Evolutionary conservation across 495 filamentous ascomycete species (phyloP).

Genomic region (Hypoxylon lenormandii): DNA sequence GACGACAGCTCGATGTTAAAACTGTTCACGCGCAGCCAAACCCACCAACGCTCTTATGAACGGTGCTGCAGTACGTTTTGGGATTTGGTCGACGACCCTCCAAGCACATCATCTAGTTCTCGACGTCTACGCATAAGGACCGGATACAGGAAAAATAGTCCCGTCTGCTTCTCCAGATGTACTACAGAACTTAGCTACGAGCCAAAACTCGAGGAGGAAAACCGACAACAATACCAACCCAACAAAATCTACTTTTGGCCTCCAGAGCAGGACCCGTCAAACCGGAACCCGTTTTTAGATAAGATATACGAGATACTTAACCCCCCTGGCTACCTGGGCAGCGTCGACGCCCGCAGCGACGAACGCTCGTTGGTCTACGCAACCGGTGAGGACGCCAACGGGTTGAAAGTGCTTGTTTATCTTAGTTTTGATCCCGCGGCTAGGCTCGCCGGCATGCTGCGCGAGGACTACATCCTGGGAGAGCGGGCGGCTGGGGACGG

Average conservation of each 20-base stretch:
- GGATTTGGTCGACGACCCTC: conserved; percentile 72
- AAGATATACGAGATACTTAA: conserved; percentile 69
- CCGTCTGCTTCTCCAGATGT: conserved; percentile 17
- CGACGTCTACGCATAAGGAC: conserved; percentile 66
- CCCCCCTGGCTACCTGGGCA: conserved; percentile 61
- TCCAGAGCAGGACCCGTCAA: conserved; percentile 57
- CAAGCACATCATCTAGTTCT: conserved; percentile 49
- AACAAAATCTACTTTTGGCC: conserved; percentile 71
- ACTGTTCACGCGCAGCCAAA: conserved; percentile 68
- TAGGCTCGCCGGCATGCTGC: conserved; percentile 55
- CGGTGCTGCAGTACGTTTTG: conserved; percentile 69
- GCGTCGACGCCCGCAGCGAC: conserved; percentile 67
- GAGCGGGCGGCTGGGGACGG: conserved; percentile 6
- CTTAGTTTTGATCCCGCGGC: conserved; percentile 72
- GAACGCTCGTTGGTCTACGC: conserved; percentile 73
- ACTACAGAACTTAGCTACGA: conserved; percentile 53
- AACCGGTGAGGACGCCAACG: conserved; percentile 54
- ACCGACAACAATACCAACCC: conserved; percentile 58
- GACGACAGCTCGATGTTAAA: conserved; percentile 56
- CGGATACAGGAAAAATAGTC: conserved; percentile 54
- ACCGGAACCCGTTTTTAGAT: conserved; percentile 48
- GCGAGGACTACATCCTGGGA: conserved; percentile 47
- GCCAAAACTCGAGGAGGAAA: conserved; percentile 52
- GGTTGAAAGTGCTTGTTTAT: conserved; percentile 66
- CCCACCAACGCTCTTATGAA: conserved; percentile 71